These are phyloP conservation scores for Mycena vitilis DNA, from an alignment of 768 basidiomycete species.

Conservation along the genomic window DNA sequence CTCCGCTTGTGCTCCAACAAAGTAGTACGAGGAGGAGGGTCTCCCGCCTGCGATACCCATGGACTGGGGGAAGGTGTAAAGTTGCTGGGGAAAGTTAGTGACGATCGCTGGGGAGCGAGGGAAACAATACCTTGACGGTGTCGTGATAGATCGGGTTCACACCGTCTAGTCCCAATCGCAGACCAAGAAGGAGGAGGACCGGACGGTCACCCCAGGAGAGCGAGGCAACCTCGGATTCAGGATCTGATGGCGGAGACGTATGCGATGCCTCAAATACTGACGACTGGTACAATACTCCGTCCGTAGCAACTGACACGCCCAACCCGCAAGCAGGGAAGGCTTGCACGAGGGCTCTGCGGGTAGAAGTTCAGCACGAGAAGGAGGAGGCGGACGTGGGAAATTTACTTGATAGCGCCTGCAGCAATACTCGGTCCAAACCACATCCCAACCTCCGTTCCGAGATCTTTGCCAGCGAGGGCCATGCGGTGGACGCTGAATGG, in stretches of 20 bases:
- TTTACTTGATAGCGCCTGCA: conserved; percentile 94
- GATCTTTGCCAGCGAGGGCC: conserved; percentile 93
- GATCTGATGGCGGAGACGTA: conserved; percentile 42
- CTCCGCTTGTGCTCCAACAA: conserved; percentile 92
- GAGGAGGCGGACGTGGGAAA: conserved; percentile 14
- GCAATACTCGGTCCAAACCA: conserved; percentile 99
- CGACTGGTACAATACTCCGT: conserved; percentile 84
- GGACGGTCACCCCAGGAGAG: conserved; percentile 82
- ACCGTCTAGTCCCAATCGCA: conserved; percentile 90
- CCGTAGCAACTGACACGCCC: conserved; percentile 84
- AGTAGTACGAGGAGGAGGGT: conserved; percentile 98
- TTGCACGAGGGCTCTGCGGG: conserved; percentile 75
- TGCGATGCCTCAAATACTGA: conserved; percentile 88
- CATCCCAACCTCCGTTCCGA: conserved; percentile 95
- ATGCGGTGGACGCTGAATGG: conserved; percentile 98
- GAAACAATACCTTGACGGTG: conserved; percentile 61
- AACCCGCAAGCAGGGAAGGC: conserved; percentile 84
- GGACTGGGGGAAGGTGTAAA: conserved; percentile 95
- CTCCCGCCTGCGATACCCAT: conserved; percentile 97
- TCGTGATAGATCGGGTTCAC: conserved; percentile 97
- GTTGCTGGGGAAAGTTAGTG: conserved; percentile 56
- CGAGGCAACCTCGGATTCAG: conserved; percentile 40
- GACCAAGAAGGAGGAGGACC: conserved; percentile 87
- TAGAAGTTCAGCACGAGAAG: neutral
- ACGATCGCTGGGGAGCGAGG: conserved; percentile 17